phyloP scores from a whole-genome alignment of 1,284 basidiomycete genomes.

The Ceratobasidium theobromae region DNA sequence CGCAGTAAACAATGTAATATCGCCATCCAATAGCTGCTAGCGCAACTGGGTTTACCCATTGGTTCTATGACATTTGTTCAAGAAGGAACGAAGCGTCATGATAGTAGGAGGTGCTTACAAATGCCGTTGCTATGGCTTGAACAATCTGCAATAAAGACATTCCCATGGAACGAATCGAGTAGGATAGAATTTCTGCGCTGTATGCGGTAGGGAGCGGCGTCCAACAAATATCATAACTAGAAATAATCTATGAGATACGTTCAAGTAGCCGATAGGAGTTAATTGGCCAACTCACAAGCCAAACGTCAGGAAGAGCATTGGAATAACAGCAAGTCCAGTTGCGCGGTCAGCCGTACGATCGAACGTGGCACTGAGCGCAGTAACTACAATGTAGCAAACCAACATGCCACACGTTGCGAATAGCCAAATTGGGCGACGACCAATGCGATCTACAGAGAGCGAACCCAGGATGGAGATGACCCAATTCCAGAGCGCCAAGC shows the following conservation, averaged over 20 bases:
- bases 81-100: not conserved
- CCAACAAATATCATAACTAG: not conserved
- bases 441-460: not conserved
- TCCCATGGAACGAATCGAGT: not conserved
- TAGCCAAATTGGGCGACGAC: not conserved
- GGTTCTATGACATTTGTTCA: slow-evolving; percentile 5
- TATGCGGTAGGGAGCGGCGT: not conserved
- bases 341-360: not conserved
- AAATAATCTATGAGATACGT: too few species aligned
- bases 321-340: not conserved
- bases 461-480: slow-evolving; percentile 39
- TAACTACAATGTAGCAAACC: not conserved
- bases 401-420: not conserved
- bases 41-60: slow-evolving; percentile 34
- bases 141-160: not conserved
- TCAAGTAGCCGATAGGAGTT: too few species aligned
- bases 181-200: not conserved
- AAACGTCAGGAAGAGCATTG: not conserved
- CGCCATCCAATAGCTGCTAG: slow-evolving; percentile 25
- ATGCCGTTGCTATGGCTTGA: not conserved
- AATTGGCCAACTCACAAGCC: not conserved
- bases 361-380: not conserved
- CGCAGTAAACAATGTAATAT: slow-evolving; percentile 41
- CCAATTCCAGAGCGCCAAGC: slow-evolving; percentile 54
- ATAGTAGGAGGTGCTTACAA: not conserved